Evolutionary conservation across 2,329 filamentous ascomycete species (phyloP), one percentile per base, ranked within the genome.

Genomic region (Bipolaris sorokiniana): DNA sequence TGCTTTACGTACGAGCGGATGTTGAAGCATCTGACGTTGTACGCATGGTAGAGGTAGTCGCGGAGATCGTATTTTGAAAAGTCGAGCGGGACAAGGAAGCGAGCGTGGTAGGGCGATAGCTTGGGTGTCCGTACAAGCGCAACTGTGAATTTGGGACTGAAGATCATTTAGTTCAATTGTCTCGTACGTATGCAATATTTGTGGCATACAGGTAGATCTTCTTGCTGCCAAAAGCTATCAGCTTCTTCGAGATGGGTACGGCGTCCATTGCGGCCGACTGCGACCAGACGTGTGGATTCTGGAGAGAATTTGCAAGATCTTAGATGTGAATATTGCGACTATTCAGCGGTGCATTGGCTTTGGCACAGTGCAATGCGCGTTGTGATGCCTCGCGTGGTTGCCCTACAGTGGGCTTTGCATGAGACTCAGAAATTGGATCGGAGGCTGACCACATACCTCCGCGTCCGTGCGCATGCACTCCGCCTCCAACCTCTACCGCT

Each of bases 11-110:
- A 94, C 51, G 90, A 92, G 60, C 94, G 90, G 61, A 98, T 87
- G 64, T 83, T 74, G 65, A 68, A 83, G 50, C 86, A 80, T 63
- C 88, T 84, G 60, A 98, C 88, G 59, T 85, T 83, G 83, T 99
- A 99, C 41, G 86, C 85, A 77, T 96, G 88, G 81, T 86, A 90
- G 61, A 99, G 88, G 81, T 98, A 99, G 81, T 97, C 93, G 77
- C 92, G 91, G 40, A 99, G 81, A 77, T 99, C 95, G 78, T 98
- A 89, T 81, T 99, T 99, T 83, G 92, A 96, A 83, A 97, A 92
- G 69, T 86, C 88, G 68, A 98, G 84, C 10, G 95, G 95, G 31
- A 97, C 94, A 71, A 89, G 84, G 86, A 99, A 99, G 69, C 88
- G 89, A 62, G 94, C 95, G 76, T 91, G 92, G 63, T 88, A 89